phyloP scores from a whole-genome alignment of 23 red algal genomes.

The Gracilaria gracilis region DNA sequence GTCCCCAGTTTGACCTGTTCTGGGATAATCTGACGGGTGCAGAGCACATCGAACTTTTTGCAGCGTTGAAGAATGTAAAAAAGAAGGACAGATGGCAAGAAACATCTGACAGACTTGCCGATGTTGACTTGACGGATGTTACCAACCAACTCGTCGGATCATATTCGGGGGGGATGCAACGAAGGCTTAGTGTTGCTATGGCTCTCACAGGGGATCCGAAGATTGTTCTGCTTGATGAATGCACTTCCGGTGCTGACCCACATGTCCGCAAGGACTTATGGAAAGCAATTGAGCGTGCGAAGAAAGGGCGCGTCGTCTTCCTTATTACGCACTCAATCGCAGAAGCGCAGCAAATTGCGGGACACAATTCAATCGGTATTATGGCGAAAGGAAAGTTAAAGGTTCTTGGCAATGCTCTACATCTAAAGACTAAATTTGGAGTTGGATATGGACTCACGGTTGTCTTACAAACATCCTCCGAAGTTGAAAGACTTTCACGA shows the following conservation, averaged over 20 bases:
- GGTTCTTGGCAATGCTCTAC: constrained; percentile 85
- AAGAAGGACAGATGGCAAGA: constrained; percentile 61
- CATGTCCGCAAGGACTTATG: constrained; percentile 81
- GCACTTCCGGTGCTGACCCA: constrained; percentile 88
- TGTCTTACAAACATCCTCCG: not conserved
- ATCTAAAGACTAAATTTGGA: constrained; percentile 92
- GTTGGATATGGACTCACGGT: constrained; percentile 77
- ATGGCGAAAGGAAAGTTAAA: constrained; percentile 87
- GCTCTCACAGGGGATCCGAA: constrained; percentile 91
- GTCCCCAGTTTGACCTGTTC: constrained; percentile 92
- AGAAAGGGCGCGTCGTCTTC: constrained; percentile 84
- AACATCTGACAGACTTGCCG: constrained; percentile 72
- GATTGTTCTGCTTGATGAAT: constrained; percentile 92
- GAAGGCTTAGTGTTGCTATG: constrained; percentile 86
- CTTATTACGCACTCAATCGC: constrained; percentile 94
- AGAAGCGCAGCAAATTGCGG: constrained; percentile 89
- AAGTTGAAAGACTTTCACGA: constrained; percentile 17
- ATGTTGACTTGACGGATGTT: constrained; percentile 77
- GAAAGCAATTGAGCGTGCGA: constrained; percentile 87
- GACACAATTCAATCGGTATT: constrained; percentile 81
- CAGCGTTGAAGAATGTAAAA: constrained; percentile 83
- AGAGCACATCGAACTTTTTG: constrained; percentile 94
- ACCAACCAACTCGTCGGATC: constrained; percentile 56
- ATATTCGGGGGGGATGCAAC: constrained; percentile 96
- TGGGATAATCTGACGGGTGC: constrained; percentile 84